phyloP scores from a whole-genome alignment of 345 rosid genomes.

The Citrus trifoliata region DNA sequence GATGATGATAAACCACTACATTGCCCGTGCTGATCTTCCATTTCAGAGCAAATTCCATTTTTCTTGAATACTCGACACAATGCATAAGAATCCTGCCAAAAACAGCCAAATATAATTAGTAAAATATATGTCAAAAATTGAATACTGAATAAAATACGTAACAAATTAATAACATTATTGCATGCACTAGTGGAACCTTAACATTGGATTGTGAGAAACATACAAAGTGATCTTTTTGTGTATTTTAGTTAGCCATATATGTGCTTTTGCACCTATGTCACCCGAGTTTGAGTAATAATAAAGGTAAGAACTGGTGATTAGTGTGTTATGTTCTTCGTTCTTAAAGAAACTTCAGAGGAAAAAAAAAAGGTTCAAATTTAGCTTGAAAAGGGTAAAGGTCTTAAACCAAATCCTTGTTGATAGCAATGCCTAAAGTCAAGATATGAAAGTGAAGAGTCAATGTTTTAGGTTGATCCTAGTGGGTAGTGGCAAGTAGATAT shows the following conservation, averaged over 20 bases:
- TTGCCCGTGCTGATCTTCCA: slow-evolving; percentile 61
- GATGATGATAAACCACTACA: slow-evolving; percentile 33
- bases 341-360: not conserved
- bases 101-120: not conserved
- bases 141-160: no score
- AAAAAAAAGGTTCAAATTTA: not conserved
- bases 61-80: slow-evolving; percentile 95
- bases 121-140: no score
- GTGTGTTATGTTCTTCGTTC: no score
- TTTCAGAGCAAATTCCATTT: slow-evolving; percentile 71
- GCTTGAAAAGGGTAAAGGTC: not conserved
- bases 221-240: not conserved
- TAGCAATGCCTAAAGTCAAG: not conserved
- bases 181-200: no score
- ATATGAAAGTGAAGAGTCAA: not conserved
- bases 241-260: no score
- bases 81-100: slow-evolving; percentile 75
- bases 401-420: not conserved
- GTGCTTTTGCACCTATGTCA: no score
- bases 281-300: no score
- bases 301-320: no score
- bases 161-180: no score
- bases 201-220: no score
- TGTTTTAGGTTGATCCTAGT: not conserved
- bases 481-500: not conserved